These are phyloP conservation scores for Mesembryanthemum crystallinum DNA, from an alignment of 148 eudicot species.

Conservation along the genomic window DNA sequence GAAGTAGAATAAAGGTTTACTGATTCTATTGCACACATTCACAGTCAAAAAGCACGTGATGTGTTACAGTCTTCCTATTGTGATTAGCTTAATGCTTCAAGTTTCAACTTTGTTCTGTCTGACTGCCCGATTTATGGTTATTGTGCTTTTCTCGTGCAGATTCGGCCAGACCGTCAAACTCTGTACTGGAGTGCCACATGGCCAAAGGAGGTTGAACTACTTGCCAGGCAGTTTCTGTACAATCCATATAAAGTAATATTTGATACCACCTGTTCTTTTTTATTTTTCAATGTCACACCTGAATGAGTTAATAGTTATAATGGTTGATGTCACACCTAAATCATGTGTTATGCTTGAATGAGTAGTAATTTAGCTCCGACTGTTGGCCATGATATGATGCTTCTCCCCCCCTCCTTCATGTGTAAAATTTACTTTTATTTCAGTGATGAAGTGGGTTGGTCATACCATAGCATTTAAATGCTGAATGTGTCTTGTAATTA, in stretches of 20 bases:
- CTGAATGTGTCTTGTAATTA: neutral
- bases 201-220: conserved; percentile 98
- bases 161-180: conserved; percentile 96
- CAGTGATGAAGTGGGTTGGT: neutral
- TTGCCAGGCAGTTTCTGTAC: conserved; percentile 70
- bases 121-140: neutral
- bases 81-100: neutral
- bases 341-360: neutral
- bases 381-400: neutral
- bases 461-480: neutral
- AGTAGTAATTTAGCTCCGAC: neutral
- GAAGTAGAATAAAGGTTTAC: neutral
- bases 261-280: neutral
- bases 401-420: too few species aligned
- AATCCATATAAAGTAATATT: conserved; percentile 81
- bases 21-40: neutral
- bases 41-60: neutral
- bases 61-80: too few species aligned
- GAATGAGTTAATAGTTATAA: neutral
- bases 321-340: neutral
- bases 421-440: too few species aligned
- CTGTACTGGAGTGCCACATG: conserved; percentile 96
- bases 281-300: neutral
- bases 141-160: conserved; percentile 41
- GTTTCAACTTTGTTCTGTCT: neutral